Percentiles rank a stretch among this genome's conserved stretches.
These are phyloP conservation scores for Malassezia vespertilionis DNA, from an alignment of 1,284 basidiomycete genomes.

Conservation along the genomic window DNA sequence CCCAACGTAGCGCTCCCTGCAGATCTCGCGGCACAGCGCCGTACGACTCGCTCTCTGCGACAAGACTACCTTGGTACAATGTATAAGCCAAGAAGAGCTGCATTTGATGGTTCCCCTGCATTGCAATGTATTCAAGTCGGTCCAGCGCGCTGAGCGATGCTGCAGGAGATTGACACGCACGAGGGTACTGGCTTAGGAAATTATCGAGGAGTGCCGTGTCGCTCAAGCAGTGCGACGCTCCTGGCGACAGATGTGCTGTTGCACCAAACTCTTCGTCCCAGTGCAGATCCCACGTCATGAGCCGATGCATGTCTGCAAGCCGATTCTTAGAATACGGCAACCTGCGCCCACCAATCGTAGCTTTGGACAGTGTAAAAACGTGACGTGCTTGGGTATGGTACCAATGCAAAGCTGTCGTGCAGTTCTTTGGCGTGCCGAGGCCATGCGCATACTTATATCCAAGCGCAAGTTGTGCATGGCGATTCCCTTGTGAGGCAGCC, in stretches of 20 bases:
- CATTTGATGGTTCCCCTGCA: too few relatives aligned
- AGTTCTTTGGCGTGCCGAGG: constrained; percentile 62
- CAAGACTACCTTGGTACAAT: constrained; percentile 42
- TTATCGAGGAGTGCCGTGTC: constrained; percentile 54
- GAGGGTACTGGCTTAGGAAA: constrained; percentile 57
- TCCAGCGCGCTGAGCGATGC: too few relatives aligned
- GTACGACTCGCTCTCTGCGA: constrained; percentile 28
- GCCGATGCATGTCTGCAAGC: too few relatives aligned
- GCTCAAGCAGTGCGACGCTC: constrained; percentile 9
- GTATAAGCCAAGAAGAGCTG: constrained; percentile 31
- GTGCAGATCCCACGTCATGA: too few relatives aligned
- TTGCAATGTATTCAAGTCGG: too few relatives aligned
- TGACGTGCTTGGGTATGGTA: constrained; percentile 20
- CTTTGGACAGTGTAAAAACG: neutral
- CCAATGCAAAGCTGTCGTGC: constrained; percentile 48
- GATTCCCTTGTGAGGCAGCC: constrained; percentile 72
- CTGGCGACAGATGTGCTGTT: neutral
- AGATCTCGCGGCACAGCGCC: constrained; percentile 34
- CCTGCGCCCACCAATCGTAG: too few relatives aligned
- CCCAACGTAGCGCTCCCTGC: neutral
- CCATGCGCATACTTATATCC: constrained; percentile 93
- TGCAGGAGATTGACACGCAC: constrained; percentile 26
- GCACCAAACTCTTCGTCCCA: too few relatives aligned
- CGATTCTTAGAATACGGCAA: too few relatives aligned
- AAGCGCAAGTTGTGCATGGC: constrained; percentile 78